These are phyloP conservation scores for Gautieria morchelliformis DNA, from an alignment of 768 basidiomycete genomes.

Conservation along the genomic window DNA sequence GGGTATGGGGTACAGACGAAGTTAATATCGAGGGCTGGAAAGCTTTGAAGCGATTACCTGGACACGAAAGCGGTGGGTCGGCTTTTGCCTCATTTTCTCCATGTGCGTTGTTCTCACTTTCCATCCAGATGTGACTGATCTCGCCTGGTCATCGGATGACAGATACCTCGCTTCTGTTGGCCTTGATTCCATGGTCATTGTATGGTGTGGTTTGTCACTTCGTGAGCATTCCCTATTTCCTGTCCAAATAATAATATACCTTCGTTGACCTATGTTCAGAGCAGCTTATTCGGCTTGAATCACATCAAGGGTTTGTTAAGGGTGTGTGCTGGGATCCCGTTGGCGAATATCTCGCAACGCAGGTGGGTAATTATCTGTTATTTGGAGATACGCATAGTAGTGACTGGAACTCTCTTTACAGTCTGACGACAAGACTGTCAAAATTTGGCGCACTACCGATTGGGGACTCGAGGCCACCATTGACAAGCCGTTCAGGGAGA, in stretches of 20 bases:
- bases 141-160: slow-evolving; percentile 93
- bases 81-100: not conserved
- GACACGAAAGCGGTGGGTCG: slow-evolving; percentile 82
- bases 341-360: slow-evolving; percentile 93
- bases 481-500: slow-evolving; percentile 84
- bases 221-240: slow-evolving; percentile 35
- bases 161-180: slow-evolving; percentile 90
- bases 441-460: slow-evolving; percentile 92
- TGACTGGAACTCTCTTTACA: slow-evolving; percentile 25
- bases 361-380: slow-evolving; percentile 19
- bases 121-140: slow-evolving; percentile 76
- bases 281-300: slow-evolving; percentile 71
- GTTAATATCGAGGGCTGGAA: slow-evolving; percentile 98
- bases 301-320: slow-evolving; percentile 95
- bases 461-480: slow-evolving; percentile 84
- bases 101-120: slow-evolving; percentile 7
- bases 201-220: slow-evolving; percentile 91
- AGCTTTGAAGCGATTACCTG: slow-evolving; percentile 80
- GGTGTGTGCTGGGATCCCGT: slow-evolving; percentile 99
- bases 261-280: slow-evolving; percentile 36
- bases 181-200: slow-evolving; percentile 79
- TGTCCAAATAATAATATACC: not conserved
- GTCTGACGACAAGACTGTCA: slow-evolving; percentile 93
- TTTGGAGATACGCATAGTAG: too few species aligned
- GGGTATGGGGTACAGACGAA: slow-evolving; percentile 91